Conservation (phyloP, 2,329 filamentous ascomycete genomes). For the Botrytis tulipae region DNA sequence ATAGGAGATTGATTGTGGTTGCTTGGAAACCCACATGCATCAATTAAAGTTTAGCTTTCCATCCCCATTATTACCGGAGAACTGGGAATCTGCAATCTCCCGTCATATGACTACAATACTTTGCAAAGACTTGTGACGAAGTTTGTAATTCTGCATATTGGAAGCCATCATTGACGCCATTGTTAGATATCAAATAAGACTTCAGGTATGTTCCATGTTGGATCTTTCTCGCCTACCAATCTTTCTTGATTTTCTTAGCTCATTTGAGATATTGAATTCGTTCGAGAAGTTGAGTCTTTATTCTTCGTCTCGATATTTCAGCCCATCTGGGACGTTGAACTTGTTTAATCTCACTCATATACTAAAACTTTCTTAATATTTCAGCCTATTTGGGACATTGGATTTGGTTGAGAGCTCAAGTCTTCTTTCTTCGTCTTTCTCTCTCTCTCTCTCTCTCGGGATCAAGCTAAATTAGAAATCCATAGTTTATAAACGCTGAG, state of each 20-base stretch:
- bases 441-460: not conserved
- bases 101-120: not conserved
- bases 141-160: not conserved
- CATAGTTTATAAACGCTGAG: not conserved
- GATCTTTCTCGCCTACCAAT: not conserved
- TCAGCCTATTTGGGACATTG: not conserved
- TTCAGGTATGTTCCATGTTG: not conserved
- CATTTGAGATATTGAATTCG: too few relatives aligned
- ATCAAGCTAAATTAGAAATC: not conserved
- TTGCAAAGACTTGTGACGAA: not conserved
- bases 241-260: too few relatives aligned
- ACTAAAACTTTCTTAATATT: too few relatives aligned
- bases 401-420: not conserved
- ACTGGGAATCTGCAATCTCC: not conserved
- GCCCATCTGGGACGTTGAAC: not conserved
- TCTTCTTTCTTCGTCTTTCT: not conserved
- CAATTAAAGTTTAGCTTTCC: not conserved
- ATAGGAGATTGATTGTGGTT: too few relatives aligned
- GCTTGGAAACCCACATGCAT: not conserved
- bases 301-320: too few relatives aligned
- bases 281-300: not conserved
- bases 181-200: not conserved
- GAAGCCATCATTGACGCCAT: not conserved
- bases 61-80: too few relatives aligned
- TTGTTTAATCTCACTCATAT: too few relatives aligned